phyloP scores from a whole-genome alignment of 345 rosid species.

The Euphorbia peplus region DNA sequence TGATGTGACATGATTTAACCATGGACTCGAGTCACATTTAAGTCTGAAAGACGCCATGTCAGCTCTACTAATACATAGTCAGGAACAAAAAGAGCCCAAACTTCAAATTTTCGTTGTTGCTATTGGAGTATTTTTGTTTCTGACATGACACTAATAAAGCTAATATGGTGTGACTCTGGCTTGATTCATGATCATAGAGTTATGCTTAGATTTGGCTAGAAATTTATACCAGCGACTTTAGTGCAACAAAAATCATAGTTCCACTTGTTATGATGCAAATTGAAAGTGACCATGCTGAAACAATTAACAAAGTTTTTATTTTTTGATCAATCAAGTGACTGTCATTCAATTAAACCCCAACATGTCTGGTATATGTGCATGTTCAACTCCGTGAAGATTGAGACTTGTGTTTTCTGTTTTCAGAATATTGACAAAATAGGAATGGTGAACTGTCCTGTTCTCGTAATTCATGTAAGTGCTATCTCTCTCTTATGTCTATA shows the following conservation, averaged over 20 bases:
- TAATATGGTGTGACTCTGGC: neutral
- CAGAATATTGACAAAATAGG: conserved; percentile 95
- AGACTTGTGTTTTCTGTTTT: conserved; percentile 17
- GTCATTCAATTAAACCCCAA: no score
- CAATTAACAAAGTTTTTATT: no score
- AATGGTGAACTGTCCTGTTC: conserved; percentile 67
- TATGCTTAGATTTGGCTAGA: no score
- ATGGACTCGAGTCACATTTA: no score
- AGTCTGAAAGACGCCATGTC: no score
- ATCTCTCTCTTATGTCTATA: neutral
- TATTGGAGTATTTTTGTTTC: neutral
- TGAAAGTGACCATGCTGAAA: neutral
- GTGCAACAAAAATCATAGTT: neutral
- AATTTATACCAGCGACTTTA: neutral
- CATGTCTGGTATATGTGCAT: conserved; percentile 6
- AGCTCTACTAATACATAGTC: no score
- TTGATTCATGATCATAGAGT: no score
- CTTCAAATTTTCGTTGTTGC: no score
- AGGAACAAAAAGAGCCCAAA: no score
- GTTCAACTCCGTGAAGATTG: conserved; percentile 7
- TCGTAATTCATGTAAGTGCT: conserved; percentile 81
- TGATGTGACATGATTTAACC: no score
- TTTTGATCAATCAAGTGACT: no score
- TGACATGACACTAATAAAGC: neutral
- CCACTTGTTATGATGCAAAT: neutral